Percentiles rank a stretch among this genome's conserved stretches.
Evolutionary conservation across 148 eudicot genomes (phyloP).

Genomic region (Spergularia marina): DNA sequence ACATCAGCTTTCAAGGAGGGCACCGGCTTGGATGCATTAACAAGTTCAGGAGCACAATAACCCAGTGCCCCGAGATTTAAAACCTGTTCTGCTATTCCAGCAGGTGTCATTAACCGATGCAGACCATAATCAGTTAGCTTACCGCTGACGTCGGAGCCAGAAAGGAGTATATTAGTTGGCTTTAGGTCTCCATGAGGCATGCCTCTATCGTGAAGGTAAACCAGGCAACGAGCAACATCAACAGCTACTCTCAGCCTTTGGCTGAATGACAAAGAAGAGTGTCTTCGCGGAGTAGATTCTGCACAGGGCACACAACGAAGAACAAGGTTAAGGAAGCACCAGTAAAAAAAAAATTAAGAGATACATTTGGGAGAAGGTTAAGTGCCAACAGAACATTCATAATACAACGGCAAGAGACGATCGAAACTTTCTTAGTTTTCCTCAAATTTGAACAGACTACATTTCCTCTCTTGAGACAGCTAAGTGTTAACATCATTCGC

Average conservation of each 20-base stretch:
- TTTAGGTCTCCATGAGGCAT: slow-evolving; percentile 88
- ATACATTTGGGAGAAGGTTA: background rate
- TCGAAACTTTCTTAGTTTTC: background rate
- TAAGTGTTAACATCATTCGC: too few relatives aligned
- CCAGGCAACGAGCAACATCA: slow-evolving; percentile 73
- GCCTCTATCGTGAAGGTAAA: slow-evolving; percentile 74
- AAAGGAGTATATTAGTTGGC: slow-evolving; percentile 75
- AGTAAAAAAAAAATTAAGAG: background rate
- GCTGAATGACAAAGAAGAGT: slow-evolving; percentile 66
- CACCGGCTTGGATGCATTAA: slow-evolving; percentile 54
- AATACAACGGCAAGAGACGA: background rate
- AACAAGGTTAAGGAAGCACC: background rate
- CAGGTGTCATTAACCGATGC: slow-evolving; percentile 87
- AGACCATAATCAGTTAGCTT: slow-evolving; percentile 71
- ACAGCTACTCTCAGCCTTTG: slow-evolving; percentile 71
- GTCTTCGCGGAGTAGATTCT: slow-evolving; percentile 87
- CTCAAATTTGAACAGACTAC: too few relatives aligned
- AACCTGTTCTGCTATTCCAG: slow-evolving; percentile 86
- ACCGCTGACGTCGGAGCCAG: slow-evolving; percentile 41
- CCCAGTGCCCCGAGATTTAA: slow-evolving; percentile 90
- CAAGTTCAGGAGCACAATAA: slow-evolving; percentile 86
- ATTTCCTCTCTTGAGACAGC: too few relatives aligned
- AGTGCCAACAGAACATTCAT: background rate
- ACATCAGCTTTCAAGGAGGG: slow-evolving; percentile 80
- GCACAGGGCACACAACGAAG: slow-evolving; percentile 22